Evolutionary conservation across 148 eudicot species (phyloP).

Genomic region (Fagopyrum tataricum): DNA sequence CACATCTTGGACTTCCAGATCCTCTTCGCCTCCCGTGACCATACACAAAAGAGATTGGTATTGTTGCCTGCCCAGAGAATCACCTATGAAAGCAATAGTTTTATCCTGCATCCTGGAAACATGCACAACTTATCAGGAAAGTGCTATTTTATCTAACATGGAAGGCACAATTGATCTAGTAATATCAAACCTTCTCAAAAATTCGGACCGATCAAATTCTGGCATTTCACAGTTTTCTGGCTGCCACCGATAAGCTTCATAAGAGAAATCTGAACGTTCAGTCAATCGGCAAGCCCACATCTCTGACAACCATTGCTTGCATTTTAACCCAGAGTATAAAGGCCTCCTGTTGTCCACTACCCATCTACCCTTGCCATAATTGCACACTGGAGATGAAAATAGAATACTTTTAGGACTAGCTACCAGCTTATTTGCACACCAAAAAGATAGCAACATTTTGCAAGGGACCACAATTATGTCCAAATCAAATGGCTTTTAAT

Average conservation of each 20-base stretch:
- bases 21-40: slow-evolving; percentile 55
- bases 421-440: neutral
- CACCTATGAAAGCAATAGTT: slow-evolving; percentile 63
- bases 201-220: slow-evolving; percentile 35
- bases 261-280: slow-evolving; percentile 53
- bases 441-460: neutral
- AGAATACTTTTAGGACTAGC: slow-evolving; percentile 7
- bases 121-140: neutral
- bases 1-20: slow-evolving; percentile 34
- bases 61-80: slow-evolving; percentile 62
- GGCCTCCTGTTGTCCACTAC: slow-evolving; percentile 38
- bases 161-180: neutral
- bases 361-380: slow-evolving; percentile 66
- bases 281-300: slow-evolving; percentile 68
- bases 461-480: neutral
- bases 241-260: slow-evolving; percentile 55
- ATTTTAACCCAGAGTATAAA: slow-evolving; percentile 50
- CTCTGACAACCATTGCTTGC: slow-evolving; percentile 62
- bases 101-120: slow-evolving; percentile 52
- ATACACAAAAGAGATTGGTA: slow-evolving; percentile 66
- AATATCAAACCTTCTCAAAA: slow-evolving; percentile 35
- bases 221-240: slow-evolving; percentile 57
- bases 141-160: neutral
- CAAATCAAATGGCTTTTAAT: neutral
- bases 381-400: slow-evolving; percentile 35